Evolutionary conservation across 441 rosid species (phyloP), one percentile per base, ranked within the genome.

Genomic region (Euphorbia schlechtendalii): DNA sequence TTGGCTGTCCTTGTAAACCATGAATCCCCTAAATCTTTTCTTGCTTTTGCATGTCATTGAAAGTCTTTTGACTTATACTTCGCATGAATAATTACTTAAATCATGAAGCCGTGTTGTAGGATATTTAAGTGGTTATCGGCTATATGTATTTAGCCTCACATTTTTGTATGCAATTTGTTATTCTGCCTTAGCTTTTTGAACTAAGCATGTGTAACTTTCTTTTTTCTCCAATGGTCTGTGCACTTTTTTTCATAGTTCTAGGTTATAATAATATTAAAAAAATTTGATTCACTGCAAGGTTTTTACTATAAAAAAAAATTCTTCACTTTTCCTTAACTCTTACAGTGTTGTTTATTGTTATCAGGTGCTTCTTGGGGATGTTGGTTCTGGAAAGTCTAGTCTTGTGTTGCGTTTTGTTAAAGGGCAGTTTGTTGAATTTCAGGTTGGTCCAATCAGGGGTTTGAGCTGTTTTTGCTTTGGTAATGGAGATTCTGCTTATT

Each of bases 311-410:
- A 7, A 22, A 9, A n/a, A n/a, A n/a, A n/a, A n/a, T n/a, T n/a
- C n/a, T n/a, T n/a, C n/a, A n/a, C n/a, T n/a, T n/a, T n/a, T n/a
- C n/a, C n/a, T n/a, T n/a, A n/a, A n/a, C n/a, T n/a, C n/a, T n/a
- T n/a, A n/a, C n/a, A n/a, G n/a, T n/a, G n/a, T n/a, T n/a, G n/a
- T n/a, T 52, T 61, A 63, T 68, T 70, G 63, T 69, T 61, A n/a
- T n/a, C 80, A 93, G 99, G 97, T 94, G 56, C 84, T 94, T 70
- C 94, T 94, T 59, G 99, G 99, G 71, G 97, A 94, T 80, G 96
- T 91, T 62, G 99, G 99, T 20, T 96, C 99, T 38, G 99, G 99
- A 58, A 94, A 94, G 75, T 90, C 99, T 22, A 90, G 99, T 77
- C 89, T 94, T 65, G 97, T 94, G 28, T 70, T 94, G 71, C 96